These are phyloP conservation scores for Flaveria linearis DNA, from an alignment of 129 eudicot genomes.

Conservation along the genomic window DNA sequence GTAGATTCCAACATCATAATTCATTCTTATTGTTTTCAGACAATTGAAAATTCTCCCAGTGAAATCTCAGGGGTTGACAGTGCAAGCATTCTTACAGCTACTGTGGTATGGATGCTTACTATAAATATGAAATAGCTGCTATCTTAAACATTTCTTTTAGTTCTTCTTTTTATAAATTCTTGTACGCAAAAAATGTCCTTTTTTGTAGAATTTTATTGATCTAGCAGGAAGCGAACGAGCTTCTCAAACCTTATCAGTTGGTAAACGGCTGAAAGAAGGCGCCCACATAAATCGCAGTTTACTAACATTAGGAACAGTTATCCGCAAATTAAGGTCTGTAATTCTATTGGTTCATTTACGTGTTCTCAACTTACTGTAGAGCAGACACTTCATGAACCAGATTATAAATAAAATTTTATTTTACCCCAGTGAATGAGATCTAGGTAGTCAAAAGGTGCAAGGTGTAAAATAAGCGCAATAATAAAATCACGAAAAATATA, in stretches of 20 bases:
- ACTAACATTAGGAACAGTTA: slow-evolving; percentile 42
- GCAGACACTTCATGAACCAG: not conserved
- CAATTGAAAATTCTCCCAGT: slow-evolving; percentile 76
- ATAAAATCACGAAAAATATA: too few relatives aligned
- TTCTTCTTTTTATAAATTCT: not conserved
- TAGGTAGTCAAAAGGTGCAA: not conserved
- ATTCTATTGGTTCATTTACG: not conserved
- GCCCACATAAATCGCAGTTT: slow-evolving; percentile 46
- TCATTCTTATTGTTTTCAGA: slow-evolving; percentile 42
- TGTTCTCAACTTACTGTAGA: not conserved
- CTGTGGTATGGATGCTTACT: slow-evolving; percentile 56
- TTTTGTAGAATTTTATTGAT: slow-evolving; percentile 44
- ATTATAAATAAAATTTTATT: not conserved
- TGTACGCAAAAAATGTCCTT: not conserved
- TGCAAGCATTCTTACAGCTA: slow-evolving; percentile 75
- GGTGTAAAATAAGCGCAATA: not conserved
- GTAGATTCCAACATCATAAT: not conserved
- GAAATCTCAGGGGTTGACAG: slow-evolving; percentile 45
- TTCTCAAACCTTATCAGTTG: slow-evolving; percentile 35
- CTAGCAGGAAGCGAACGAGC: slow-evolving; percentile 47
- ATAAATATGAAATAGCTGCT: not conserved
- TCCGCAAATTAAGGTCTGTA: slow-evolving; percentile 42
- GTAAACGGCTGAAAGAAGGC: slow-evolving; percentile 42
- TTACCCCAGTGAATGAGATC: not conserved
- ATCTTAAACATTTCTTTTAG: not conserved